A percentile compares a stretch with the other conserved stretches of the same genome.
These are phyloP conservation scores for barley (Hordeum vulgare) DNA, from an alignment of 176 grass and related monocot species.

Conservation along the genomic window DNA sequence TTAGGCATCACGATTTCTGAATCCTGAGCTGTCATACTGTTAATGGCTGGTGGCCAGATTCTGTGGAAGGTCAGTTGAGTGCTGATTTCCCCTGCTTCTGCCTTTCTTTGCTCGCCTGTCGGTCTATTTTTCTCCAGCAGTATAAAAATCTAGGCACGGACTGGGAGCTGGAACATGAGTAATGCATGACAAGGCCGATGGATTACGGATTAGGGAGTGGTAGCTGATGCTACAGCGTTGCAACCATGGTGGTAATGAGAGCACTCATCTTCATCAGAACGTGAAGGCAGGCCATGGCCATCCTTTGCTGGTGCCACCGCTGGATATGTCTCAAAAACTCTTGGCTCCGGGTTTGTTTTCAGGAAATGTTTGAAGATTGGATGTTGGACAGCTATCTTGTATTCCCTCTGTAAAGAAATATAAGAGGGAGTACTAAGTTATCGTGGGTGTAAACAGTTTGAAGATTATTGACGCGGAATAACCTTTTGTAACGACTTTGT, in stretches of 20 bases:
- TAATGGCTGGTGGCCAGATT: not conserved
- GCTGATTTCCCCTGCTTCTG: not conserved
- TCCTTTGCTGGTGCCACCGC: not conserved
- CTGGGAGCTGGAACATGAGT: not conserved
- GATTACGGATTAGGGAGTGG: not conserved
- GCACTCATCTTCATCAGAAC: not conserved
- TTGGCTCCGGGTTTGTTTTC: not conserved
- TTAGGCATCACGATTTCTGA: slow-evolving; percentile 1
- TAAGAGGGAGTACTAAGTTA: no score
- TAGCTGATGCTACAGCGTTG: not conserved
- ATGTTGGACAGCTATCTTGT: not conserved
- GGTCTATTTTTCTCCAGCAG: not conserved
- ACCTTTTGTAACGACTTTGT: not conserved
- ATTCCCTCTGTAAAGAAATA: no score
- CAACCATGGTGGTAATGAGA: not conserved
- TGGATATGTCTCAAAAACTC: not conserved
- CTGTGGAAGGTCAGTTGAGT: slow-evolving; percentile 4
- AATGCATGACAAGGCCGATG: not conserved
- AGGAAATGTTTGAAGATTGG: not conserved
- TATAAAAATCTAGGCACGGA: not conserved
- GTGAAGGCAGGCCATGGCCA: not conserved
- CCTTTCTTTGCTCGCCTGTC: not conserved
- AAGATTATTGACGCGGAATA: not conserved
- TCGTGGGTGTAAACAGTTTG: not conserved
- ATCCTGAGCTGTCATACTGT: not conserved